These are phyloP conservation scores for Sugiyamaella floridensis DNA, from an alignment of 805 yeast genomes.

Conservation along the genomic window DNA sequence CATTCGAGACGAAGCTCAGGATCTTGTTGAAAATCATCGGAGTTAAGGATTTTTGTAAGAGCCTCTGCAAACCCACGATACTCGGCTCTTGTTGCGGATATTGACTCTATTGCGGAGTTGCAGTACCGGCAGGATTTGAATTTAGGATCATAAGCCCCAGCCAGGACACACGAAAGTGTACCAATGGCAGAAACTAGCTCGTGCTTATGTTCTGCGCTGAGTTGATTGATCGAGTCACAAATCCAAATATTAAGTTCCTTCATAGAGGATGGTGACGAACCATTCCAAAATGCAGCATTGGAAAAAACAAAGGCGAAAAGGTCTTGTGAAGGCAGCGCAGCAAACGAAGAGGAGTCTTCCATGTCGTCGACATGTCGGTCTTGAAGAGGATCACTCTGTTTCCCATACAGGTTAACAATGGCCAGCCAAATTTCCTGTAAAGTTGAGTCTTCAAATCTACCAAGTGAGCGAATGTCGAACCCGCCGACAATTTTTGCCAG, in stretches of 20 bases:
- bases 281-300: background rate
- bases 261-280: background rate
- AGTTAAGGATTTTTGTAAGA: constrained; percentile 2
- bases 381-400: background rate
- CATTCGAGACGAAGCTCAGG: constrained; percentile 11
- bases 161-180: background rate
- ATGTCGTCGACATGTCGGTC: background rate
- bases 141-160: background rate
- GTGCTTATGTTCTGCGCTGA: background rate
- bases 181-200: background rate
- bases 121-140: background rate
- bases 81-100: background rate
- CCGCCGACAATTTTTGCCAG: background rate
- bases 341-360: background rate
- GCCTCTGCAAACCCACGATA: background rate
- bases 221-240: background rate
- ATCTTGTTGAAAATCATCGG: constrained; percentile 10
- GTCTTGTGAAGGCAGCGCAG: background rate
- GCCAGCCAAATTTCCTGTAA: background rate
- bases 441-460: background rate
- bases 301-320: background rate
- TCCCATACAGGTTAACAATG: background rate
- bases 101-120: background rate
- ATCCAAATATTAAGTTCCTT: background rate
- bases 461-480: background rate